Conservation (phyloP, 352 stramenopile genomes). For the Globisporangium paroecandrum region DNA sequence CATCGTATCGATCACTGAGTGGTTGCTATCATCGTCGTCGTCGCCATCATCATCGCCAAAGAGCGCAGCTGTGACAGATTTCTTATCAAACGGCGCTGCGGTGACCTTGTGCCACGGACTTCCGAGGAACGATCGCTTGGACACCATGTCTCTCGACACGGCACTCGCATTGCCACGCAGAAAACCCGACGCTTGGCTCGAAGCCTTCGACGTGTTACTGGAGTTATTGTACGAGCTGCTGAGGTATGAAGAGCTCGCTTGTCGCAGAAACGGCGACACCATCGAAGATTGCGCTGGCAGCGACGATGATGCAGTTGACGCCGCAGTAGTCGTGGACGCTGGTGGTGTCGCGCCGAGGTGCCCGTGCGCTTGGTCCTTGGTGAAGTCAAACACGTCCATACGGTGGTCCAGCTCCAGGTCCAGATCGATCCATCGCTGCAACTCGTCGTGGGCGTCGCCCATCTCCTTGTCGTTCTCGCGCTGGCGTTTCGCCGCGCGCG, state of each 20-base stretch:
- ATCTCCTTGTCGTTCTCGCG: slow-evolving; percentile 27
- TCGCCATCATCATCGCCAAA: slow-evolving; percentile 50
- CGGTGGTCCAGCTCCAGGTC: slow-evolving; percentile 53
- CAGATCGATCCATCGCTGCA: slow-evolving; percentile 62
- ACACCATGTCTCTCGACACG: slow-evolving; percentile 4
- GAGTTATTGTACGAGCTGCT: slow-evolving; percentile 18
- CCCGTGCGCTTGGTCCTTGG: slow-evolving; percentile 10
- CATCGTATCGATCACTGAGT: slow-evolving; percentile 21
- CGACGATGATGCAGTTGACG: not conserved
- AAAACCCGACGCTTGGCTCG: slow-evolving; percentile 13
- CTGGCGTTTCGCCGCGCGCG: slow-evolving; percentile 15
- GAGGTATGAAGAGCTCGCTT: slow-evolving; percentile 11
- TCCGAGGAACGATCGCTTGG: slow-evolving; percentile 16
- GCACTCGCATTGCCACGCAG: slow-evolving; percentile 17
- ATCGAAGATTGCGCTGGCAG: slow-evolving; percentile 3
- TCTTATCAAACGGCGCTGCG: slow-evolving; percentile 30
- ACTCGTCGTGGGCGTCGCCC: slow-evolving; percentile 42
- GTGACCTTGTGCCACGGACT: slow-evolving; percentile 17
- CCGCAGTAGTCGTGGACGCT: not conserved
- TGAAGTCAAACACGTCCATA: slow-evolving; percentile 58
- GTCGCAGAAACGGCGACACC: slow-evolving; percentile 6
- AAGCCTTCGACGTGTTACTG: slow-evolving; percentile 17
- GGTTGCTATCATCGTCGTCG: slow-evolving; percentile 19
- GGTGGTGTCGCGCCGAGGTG: not conserved
- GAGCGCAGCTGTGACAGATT: slow-evolving; percentile 46